These are phyloP conservation scores for Termitomyces titanicus DNA, from an alignment of 768 basidiomycete genomes.

Conservation along the genomic window DNA sequence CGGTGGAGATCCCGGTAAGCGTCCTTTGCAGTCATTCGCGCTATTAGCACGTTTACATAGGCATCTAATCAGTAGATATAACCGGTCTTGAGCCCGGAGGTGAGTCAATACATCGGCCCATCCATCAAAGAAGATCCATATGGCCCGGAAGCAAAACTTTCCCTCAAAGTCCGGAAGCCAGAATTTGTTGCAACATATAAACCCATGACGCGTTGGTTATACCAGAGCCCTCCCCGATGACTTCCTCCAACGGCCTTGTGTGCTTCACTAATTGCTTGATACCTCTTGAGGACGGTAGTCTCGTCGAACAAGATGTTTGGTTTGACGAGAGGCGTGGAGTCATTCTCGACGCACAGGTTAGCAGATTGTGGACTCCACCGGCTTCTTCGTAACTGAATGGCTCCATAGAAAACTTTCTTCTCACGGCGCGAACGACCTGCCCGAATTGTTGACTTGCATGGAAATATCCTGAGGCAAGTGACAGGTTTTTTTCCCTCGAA, in stretches of 20 bases:
- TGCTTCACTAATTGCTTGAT: constrained; percentile 89
- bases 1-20: background rate
- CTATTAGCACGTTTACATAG: background rate
- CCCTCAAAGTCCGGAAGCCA: constrained; percentile 10
- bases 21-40: background rate
- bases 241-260: constrained; percentile 59
- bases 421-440: constrained; percentile 56
- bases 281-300: constrained; percentile 73
- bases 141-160: constrained; percentile 13
- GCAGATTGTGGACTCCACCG: constrained; percentile 6
- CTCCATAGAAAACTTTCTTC: constrained; percentile 62
- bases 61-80: background rate
- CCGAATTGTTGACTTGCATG: constrained; percentile 63
- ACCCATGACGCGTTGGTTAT: background rate
- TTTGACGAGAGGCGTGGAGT: constrained; percentile 71
- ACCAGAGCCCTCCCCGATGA: constrained; percentile 25
- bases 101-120: background rate
- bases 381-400: constrained; percentile 6
- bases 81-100: background rate
- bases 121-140: constrained; percentile 12
- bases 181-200: constrained; percentile 6
- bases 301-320: constrained; percentile 77
- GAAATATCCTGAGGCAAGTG: constrained; percentile 69
- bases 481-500: background rate
- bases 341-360: constrained; percentile 73